Conservation (phyloP, 768 basidiomycete species). For the Daedaleopsis nitida region DNA sequence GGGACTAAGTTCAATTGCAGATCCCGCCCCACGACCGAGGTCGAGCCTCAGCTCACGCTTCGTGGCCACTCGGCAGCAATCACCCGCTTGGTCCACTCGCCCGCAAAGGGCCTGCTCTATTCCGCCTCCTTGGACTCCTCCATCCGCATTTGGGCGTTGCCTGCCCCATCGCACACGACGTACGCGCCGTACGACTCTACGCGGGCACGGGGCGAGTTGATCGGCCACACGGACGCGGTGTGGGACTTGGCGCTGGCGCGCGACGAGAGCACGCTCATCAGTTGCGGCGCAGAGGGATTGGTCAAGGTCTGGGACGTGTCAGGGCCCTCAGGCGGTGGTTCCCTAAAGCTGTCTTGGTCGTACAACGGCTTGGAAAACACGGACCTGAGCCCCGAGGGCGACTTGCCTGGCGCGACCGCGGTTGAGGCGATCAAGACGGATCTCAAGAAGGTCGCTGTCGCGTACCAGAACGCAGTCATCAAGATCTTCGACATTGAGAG, state of each 20-base stretch:
- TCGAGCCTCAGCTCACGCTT: slow-evolving; percentile 90
- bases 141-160: slow-evolving; percentile 89
- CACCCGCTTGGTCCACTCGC: slow-evolving; percentile 81
- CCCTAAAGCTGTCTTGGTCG: slow-evolving; percentile 77
- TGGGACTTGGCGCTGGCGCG: slow-evolving; percentile 92
- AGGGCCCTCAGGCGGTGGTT: slow-evolving; percentile 61
- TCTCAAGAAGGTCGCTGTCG: slow-evolving; percentile 85
- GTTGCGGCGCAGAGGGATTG: slow-evolving; percentile 87
- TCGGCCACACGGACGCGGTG: slow-evolving; percentile 93
- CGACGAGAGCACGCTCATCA: slow-evolving; percentile 82
- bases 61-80: slow-evolving; percentile 93
- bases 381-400: slow-evolving; percentile 48
- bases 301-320: slow-evolving; percentile 95
- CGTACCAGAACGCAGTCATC: slow-evolving; percentile 85
- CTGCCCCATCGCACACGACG: slow-evolving; percentile 74
- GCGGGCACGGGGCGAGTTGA: slow-evolving; percentile 73
- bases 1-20: slow-evolving; percentile 39
- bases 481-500: slow-evolving; percentile 91
- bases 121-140: slow-evolving; percentile 94
- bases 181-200: slow-evolving; percentile 91
- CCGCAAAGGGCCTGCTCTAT: slow-evolving; percentile 76
- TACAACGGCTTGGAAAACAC: slow-evolving; percentile 67
- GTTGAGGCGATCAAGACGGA: slow-evolving; percentile 84
- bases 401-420: slow-evolving; percentile 70
- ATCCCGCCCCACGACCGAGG: slow-evolving; percentile 74